phyloP scores from a whole-genome alignment of 1,284 basidiomycete species.

The Afroboletus lepidellus region DNA sequence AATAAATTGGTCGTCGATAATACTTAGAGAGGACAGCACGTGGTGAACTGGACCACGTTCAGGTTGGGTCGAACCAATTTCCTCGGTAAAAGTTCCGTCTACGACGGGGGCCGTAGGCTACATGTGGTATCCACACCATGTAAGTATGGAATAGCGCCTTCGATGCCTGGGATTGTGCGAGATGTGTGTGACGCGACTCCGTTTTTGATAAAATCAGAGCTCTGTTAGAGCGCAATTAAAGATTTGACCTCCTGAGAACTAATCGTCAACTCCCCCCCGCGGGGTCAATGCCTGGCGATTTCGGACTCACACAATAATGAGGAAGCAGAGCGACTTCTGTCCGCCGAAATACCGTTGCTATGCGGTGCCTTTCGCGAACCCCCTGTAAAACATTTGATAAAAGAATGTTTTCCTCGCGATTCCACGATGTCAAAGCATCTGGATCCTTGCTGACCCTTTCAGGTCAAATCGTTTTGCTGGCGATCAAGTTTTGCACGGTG shows the following conservation, averaged over 20 bases:
- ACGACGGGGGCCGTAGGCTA: background rate
- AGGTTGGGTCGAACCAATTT: no score
- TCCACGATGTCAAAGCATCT: background rate
- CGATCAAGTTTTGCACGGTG: no score
- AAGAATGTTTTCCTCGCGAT: no score
- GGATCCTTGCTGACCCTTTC: background rate
- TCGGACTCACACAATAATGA: background rate
- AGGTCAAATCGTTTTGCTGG: slow-evolving; percentile 7
- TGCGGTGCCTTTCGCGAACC: background rate
- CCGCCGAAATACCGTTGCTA: background rate
- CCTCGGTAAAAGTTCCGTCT: background rate
- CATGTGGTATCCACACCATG: no score
- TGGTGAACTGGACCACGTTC: no score
- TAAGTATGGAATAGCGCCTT: no score
- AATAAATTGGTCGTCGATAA: no score
- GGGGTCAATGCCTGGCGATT: no score
- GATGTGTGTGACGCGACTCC: background rate
- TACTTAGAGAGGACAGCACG: no score
- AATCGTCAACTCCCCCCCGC: no score
- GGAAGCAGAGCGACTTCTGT: background rate
- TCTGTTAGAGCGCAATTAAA: background rate
- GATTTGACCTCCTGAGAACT: no score
- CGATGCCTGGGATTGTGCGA: background rate
- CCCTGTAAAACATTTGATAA: no score
- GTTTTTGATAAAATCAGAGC: background rate